Conservation (phyloP, 345 rosid genomes). For the Raphanus sativus region DNA sequence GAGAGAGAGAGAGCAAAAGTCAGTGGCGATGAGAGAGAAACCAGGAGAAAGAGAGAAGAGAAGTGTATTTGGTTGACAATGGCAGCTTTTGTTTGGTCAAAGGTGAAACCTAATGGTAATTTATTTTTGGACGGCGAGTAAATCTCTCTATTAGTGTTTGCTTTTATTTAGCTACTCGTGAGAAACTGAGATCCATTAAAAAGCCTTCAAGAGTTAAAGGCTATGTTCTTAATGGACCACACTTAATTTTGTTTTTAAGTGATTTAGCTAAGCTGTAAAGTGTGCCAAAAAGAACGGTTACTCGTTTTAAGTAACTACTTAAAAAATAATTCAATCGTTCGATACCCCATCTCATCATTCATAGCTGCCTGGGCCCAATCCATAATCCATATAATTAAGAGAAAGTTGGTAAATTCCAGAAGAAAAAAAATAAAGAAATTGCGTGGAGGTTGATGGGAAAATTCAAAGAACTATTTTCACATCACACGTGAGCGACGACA, state of each 20-base stretch:
- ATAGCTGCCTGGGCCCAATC: not conserved
- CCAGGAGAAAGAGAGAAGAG: constrained; percentile 6
- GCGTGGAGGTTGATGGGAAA: constrained; percentile 10
- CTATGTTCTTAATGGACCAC: not conserved
- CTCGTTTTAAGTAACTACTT: not conserved
- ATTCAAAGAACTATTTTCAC: not conserved
- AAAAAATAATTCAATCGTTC: not conserved
- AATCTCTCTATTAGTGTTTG: not conserved
- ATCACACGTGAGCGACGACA: constrained; percentile 29
- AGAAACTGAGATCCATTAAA: not conserved
- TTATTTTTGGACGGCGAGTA: constrained; percentile 11
- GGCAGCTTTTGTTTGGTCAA: constrained; percentile 14
- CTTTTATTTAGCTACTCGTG: not conserved
- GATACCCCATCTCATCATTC: no score
- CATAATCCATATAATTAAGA: not conserved
- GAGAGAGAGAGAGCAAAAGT: constrained; percentile 27
- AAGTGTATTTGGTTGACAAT: constrained; percentile 35
- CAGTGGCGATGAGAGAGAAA: constrained; percentile 38
- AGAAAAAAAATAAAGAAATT: not conserved
- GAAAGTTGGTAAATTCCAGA: not conserved
- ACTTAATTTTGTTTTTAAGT: not conserved
- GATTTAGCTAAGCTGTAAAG: not conserved
- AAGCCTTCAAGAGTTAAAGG: not conserved
- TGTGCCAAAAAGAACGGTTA: not conserved
- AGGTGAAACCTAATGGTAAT: not conserved